Evolutionary conservation across 106 monocot genomes (phyloP), one percentile per base, ranked within the genome.

Genomic region (Cymbidium sinense): DNA sequence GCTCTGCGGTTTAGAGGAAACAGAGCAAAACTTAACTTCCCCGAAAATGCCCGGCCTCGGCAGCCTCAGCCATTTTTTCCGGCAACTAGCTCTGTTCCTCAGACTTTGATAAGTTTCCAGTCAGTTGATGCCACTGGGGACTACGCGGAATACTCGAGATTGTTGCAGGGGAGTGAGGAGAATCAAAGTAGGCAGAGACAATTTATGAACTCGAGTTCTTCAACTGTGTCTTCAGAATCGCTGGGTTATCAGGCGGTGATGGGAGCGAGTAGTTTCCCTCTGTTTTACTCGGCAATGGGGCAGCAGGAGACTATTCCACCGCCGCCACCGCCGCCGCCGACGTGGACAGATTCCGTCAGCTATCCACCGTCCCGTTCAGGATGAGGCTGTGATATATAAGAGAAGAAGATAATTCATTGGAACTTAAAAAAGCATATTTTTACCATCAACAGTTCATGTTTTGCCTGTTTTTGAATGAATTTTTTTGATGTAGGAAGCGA

Each of bases 11-110:
- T 91, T 47, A 77, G 88, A 1, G 88, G 91, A 6, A 84, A 64
- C 76, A 71, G 88, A 23, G 91, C 91, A 5, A 91, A 91, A 78
- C 88, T 91, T 51, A 91, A 88, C 84, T 91, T 91, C 82, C 91
- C 91, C 1, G 91, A 91, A 39, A 81, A n/a, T 77, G 61, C 8
- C 80, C 76, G 2, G 39, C 47, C 11, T 43, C 75, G 20, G 50
- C 74, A 34, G 11, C 75, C 34, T 1, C 37, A 69, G 23, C 70
- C 10, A 25, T 82, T 74, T 50, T 78, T 28, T 36, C 47, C 11
- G 47, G 47, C 81, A 2, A 50, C 75, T 11, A 36, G 64, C 18
- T 21, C 78, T 28, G 52, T 74, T 1, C 34, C 78, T 7, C 65
- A 58, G 17, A 29, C 70, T 8, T 31, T 52, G 23, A 27, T 3